Conservation (phyloP, 1,284 basidiomycete species). For the Fomitopsis betulina region DNA sequence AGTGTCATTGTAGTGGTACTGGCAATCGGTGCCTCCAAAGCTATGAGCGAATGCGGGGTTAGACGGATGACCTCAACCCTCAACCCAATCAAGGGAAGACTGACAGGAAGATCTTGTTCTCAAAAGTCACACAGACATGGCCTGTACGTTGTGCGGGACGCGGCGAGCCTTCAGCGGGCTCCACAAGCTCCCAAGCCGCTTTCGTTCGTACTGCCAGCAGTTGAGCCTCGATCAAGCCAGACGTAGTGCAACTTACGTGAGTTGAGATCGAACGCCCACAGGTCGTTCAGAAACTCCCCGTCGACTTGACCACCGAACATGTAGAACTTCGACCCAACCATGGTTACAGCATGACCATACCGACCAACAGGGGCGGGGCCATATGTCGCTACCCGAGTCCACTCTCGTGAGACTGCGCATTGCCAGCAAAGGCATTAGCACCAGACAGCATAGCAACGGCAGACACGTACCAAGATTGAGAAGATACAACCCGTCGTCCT, state of each 20-base stretch:
- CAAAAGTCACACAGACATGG: slow-evolving; percentile 85
- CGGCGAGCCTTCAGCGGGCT: slow-evolving; percentile 54
- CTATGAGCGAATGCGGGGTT: slow-evolving; percentile 36
- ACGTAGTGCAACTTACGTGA: slow-evolving; percentile 57
- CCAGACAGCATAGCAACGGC: slow-evolving; percentile 5
- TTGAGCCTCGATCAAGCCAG: slow-evolving; percentile 8
- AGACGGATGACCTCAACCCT: background rate
- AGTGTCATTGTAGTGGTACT: slow-evolving; percentile 99
- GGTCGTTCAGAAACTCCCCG: slow-evolving; percentile 91
- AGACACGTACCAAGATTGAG: slow-evolving; percentile 80
- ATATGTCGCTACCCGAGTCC: slow-evolving; percentile 83
- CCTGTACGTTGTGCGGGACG: slow-evolving; percentile 88
- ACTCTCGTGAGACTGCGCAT: slow-evolving; percentile 77
- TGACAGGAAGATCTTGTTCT: slow-evolving; percentile 84
- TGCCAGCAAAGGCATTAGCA: background rate
- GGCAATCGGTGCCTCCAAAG: slow-evolving; percentile 97
- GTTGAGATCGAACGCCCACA: slow-evolving; percentile 96
- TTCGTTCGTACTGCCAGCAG: slow-evolving; percentile 55
- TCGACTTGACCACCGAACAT: slow-evolving; percentile 98
- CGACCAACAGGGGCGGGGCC: slow-evolving; percentile 81
- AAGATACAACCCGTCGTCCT: slow-evolving; percentile 95
- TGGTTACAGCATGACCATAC: slow-evolving; percentile 94
- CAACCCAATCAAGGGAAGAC: slow-evolving; percentile 22
- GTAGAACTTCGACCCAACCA: slow-evolving; percentile 90
- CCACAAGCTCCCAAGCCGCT: slow-evolving; percentile 78